Conservation (phyloP, 306 rosid genomes). For the Quillaja saponaria region DNA sequence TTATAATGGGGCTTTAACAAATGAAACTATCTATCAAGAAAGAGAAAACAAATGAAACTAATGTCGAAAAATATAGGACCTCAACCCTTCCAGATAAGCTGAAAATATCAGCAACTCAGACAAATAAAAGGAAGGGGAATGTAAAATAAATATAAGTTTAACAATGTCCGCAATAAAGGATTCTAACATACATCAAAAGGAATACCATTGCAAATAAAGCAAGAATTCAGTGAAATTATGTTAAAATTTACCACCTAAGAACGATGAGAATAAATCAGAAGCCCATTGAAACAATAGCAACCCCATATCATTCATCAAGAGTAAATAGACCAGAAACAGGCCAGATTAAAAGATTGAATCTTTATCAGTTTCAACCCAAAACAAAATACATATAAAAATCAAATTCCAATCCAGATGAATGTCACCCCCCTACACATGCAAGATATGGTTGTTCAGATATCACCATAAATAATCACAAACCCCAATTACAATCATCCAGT, state of each 20-base stretch:
- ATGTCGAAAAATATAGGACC: not conserved
- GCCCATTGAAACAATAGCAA: not conserved
- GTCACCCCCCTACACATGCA: not conserved
- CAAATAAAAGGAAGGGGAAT: not conserved
- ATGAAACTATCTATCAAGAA: not conserved
- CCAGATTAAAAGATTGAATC: not conserved
- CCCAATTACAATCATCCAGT: not conserved
- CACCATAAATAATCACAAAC: not conserved
- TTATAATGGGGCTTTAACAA: not conserved
- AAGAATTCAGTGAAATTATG: not conserved
- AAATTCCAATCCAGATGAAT: constrained; percentile 3
- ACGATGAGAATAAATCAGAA: not conserved
- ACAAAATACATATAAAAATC: not conserved
- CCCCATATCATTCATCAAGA: constrained; percentile 14
- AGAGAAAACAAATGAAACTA: constrained; percentile 2
- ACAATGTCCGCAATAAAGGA: not conserved
- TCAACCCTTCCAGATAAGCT: not conserved
- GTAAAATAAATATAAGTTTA: not conserved
- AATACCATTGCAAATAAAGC: not conserved
- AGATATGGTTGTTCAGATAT: not conserved
- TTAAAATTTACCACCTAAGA: constrained; percentile 1
- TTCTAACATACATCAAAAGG: too few relatives aligned
- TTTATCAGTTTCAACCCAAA: not conserved
- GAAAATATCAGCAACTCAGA: not conserved
- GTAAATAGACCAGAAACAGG: not conserved